A percentile compares a stretch with the other conserved stretches of the same genome.
Evolutionary conservation across 75 land plant genomes (phyloP).

Genomic region (Selaginella tamariscina): DNA sequence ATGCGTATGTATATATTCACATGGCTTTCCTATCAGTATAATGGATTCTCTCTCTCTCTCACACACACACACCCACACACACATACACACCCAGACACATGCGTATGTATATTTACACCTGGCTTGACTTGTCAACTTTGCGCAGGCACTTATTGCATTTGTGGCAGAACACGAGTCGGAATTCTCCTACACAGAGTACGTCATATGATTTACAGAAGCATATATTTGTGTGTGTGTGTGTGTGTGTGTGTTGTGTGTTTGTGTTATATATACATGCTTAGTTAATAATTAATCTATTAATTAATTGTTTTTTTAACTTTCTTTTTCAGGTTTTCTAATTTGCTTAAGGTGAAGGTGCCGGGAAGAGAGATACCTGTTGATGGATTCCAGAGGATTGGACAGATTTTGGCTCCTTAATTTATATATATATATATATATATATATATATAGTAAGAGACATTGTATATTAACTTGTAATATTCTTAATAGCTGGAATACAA

Average conservation of each 20-base stretch:
- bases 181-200: conserved; percentile 67
- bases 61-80: neutral
- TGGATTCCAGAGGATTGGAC: conserved; percentile 56
- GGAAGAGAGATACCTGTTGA: conserved; percentile 82
- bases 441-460: too few relatives aligned
- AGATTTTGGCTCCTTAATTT: conserved; percentile 41
- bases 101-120: conserved; percentile 36
- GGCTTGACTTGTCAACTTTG: too few relatives aligned
- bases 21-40: neutral
- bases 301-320: neutral
- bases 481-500: too few relatives aligned
- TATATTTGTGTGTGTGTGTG: too few relatives aligned
- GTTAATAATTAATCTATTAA: neutral
- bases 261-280: too few relatives aligned
- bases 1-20: neutral
- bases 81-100: too few relatives aligned
- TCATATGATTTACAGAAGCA: neutral
- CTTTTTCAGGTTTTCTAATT: conserved; percentile 53
- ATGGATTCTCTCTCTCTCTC: neutral
- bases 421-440: too few relatives aligned
- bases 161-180: conserved; percentile 54
- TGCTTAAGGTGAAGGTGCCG: conserved; percentile 70
- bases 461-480: neutral
- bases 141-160: conserved; percentile 58
- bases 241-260: too few relatives aligned